Base-by-base conservation (phyloP, 2,329 filamentous ascomycete genomes). In the Xylaria sp. region DNA sequence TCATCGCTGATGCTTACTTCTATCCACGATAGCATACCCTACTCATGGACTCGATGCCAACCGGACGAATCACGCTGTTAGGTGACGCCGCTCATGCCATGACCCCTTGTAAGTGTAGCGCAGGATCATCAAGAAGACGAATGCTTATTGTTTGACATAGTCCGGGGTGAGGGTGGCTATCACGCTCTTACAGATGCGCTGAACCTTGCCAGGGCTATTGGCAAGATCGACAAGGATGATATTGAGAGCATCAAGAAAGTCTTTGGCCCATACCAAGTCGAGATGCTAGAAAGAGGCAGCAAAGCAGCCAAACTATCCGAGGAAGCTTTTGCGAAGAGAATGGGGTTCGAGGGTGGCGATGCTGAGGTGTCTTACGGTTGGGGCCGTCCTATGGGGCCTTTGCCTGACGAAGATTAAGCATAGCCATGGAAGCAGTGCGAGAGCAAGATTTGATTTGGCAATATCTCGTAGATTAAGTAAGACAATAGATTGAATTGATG, bases 101-200 rank as follows among this genome's bases (percentile, higher is more conserved):
- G 74, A 73, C 74, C 4, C 71, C 71, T 2, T 75, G 72, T 74
- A 71, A 73, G 69, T 67, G 7, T 7, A 18, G 15, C 20, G 3
- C 12, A 20, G 8, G 8, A 34, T 9, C 6, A 34, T 7, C 9
- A 20, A 4, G 12, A 20, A 52, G 41, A 1, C 41, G 2, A 15
- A 41, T 46, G n/a, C 39, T 65, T 12, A 56, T 18, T 13, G 7
- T 20, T 15, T 34, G 32, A 3, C 37, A 55, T 9, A 73, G 74
- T 77, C 48, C 73, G 74, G 15, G 74, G 76, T 5, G 69, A 70
- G 46, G 69, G 69, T 18, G 75, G 70, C 2, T 76, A 69, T 44
- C 74, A 77, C 57, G 74, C 75, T 12, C 68, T 76, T 41, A 58
- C 72, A 9, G 91, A 93, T 54, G 92, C 93, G 72, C 69, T 77